Evolutionary conservation across 2,329 filamentous ascomycete species (phyloP), one percentile per base, ranked within the genome.

Genomic region (Aspergillus phoenicis): DNA sequence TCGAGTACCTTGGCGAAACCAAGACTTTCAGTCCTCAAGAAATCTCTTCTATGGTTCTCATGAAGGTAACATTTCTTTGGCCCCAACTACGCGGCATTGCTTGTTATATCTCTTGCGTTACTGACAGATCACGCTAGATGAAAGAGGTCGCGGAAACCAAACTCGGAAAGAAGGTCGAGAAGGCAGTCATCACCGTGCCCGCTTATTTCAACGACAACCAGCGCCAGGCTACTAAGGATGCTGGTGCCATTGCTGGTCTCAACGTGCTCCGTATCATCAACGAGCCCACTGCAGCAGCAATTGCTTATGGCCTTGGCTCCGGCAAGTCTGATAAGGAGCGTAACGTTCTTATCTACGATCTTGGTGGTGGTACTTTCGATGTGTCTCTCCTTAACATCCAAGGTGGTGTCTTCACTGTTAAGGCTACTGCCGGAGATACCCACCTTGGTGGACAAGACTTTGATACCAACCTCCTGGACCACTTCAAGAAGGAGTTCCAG

Each of bases 181-280:
- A 98, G 89, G 95, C 95, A 68, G 95, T 99, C 80, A 93, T 99
- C 81, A 99, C 95, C 65, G 95, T 98, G 62, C 95, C 95, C 61
- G 95, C 95, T 78, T 99, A 99, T 88, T 99, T 99, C 91, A 98
- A 98, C 87, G 95, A 99, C 89, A 97, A 96, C 87, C 95, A 99
- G 86, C 91, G 95, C 84, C 95, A 98, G 84, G 91, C 95, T 70
- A 99, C 95, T 84, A 98, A 98, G 89, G 95, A 98, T 78, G 95
- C 95, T 70, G 95, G 95, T 89, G 91, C 94, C 80, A 99, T 99
- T 77, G 84, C 94, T 75, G 95, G 94, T 73, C 89, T 99, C 66
- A 97, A 98, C 83, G 93, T 99, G 71, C 93, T 99, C 81, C 93
- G 95, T 87, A 98, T 99, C 84, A 98, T 99, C 85, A 99, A 99